Evolutionary conservation across 192 early-diverging fungal species (phyloP), one percentile per base, ranked within the genome.

Genomic region (Jimgerdemannia lactiflua): DNA sequence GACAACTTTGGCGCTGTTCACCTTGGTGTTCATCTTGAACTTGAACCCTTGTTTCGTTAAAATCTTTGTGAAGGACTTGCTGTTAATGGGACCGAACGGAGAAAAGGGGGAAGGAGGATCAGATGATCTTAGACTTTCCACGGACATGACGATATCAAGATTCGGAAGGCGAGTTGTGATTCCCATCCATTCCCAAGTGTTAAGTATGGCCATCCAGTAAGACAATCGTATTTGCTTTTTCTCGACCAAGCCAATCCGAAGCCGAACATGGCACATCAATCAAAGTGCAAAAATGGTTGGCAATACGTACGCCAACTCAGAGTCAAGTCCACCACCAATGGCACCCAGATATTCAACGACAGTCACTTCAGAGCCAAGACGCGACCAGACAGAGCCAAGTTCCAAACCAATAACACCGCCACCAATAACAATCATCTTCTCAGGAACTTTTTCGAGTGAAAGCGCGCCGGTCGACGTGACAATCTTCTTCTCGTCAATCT

Each of bases 391-490:
- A 9, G 98, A 99, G 49, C 98, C 98, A 68, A 99, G 89, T 86
- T 99, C 98, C 63, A 99, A 92, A 75, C 98, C 98, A 86, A 99
- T 99, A 77, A 99, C 97, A 87, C 98, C 98, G 72, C 94, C 98
- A 76, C 98, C 98, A 80, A 99, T 98, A 71, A 99, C 96, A 69
- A 97, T 90, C 95, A 99, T 94, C 88, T 96, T 97, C 88, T 98
- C 92, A 64, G 98, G 98, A 40, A 99, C 94, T 80, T 96, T 90
- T 78, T 93, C 88, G 76, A 99, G 89, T 41, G 94, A 92, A 76
- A 99, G 90, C 14, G 98, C 98, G 72, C 98, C 98, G 18, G 98
- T 99, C n/a, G 98, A 99, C 65, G 94, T 95, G 64, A 99, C 92
- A 75, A 99, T 97, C 81, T 91, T 89, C 88, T 95, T 91, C 86